Evolutionary conservation across 148 eudicot genomes (phyloP).

Genomic region (Camellia sinensis): DNA sequence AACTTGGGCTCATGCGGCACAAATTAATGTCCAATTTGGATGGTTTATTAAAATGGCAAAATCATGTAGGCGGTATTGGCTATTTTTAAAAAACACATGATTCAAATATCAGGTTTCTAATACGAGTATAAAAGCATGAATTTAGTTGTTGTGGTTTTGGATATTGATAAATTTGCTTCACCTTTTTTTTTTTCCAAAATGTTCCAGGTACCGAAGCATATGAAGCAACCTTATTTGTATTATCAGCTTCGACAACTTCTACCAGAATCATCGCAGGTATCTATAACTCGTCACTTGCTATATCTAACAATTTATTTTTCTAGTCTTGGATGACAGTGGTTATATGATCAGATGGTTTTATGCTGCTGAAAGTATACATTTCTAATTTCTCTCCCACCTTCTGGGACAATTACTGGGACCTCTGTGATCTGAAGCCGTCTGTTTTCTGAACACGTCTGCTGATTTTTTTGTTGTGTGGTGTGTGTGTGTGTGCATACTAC

Average conservation of each 20-base stretch:
- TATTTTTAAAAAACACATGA: too few relatives aligned
- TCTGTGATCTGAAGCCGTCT: too few relatives aligned
- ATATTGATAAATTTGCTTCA: not conserved
- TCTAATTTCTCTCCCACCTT: not conserved
- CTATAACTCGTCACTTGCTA: not conserved
- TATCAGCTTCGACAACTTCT: slow-evolving; percentile 97
- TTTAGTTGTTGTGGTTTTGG: not conserved
- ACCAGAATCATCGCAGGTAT: slow-evolving; percentile 99
- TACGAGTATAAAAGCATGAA: not conserved
- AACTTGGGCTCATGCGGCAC: too few relatives aligned
- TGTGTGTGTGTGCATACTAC: not conserved
- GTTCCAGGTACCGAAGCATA: slow-evolving; percentile 64
- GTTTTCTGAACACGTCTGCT: not conserved
- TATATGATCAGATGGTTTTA: not conserved
- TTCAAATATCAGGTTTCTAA: not conserved
- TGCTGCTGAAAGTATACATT: not conserved
- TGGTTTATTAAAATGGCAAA: too few relatives aligned
- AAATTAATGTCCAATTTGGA: too few relatives aligned
- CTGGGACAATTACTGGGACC: not conserved
- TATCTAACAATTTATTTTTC: not conserved
- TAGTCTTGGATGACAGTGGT: not conserved
- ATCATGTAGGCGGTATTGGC: too few relatives aligned
- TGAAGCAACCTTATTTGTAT: slow-evolving; percentile 88
- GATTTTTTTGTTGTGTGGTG: not conserved
- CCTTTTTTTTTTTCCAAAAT: not conserved